A percentile compares a stretch with the other conserved stretches of the same genome.
Evolutionary conservation across 2,329 filamentous ascomycete genomes (phyloP).

Genomic region (Xylariaceae sp.): DNA sequence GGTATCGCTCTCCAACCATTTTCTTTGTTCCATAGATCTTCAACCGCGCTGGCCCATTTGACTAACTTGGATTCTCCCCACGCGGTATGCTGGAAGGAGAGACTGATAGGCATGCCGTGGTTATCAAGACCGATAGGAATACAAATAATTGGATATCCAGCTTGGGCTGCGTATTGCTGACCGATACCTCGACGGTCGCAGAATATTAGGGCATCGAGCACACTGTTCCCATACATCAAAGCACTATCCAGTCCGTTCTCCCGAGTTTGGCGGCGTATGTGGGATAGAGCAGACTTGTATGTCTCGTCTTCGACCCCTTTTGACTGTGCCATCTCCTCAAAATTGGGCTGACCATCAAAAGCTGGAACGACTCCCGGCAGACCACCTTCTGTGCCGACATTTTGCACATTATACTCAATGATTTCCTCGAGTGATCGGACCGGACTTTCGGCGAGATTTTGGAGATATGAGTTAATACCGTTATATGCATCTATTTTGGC

Average conservation of each 20-base stretch:
- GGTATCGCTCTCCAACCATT: too few relatives aligned
- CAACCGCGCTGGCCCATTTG: conserved; percentile 2
- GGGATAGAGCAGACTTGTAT: conserved; percentile 64
- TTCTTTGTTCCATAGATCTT: neutral
- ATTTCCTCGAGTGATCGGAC: conserved; percentile 61
- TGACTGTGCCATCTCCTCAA: conserved; percentile 61
- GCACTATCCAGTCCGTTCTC: conserved; percentile 64
- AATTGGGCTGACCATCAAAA: conserved; percentile 70
- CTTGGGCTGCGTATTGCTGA: conserved; percentile 69
- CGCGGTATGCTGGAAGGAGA: conserved; percentile 2
- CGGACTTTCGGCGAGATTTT: conserved; percentile 59
- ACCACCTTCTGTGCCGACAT: conserved; percentile 67
- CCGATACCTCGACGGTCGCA: conserved; percentile 67
- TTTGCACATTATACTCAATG: conserved; percentile 60
- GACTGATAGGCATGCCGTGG: conserved; percentile 4
- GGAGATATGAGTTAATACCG: conserved; percentile 60
- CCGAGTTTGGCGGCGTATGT: conserved; percentile 46
- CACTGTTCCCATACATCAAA: conserved; percentile 44
- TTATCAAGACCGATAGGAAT: conserved; percentile 59
- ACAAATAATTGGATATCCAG: conserved; percentile 71
- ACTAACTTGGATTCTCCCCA: conserved; percentile 6
- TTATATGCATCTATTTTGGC: conserved; percentile 70
- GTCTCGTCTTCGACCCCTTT: conserved; percentile 62
- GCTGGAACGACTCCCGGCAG: conserved; percentile 57
- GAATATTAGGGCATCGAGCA: conserved; percentile 62